A percentile compares a stretch with the other conserved stretches of the same genome.
Conservation (phyloP, 768 basidiomycete genomes). For the Termitomyces sp. region DNA sequence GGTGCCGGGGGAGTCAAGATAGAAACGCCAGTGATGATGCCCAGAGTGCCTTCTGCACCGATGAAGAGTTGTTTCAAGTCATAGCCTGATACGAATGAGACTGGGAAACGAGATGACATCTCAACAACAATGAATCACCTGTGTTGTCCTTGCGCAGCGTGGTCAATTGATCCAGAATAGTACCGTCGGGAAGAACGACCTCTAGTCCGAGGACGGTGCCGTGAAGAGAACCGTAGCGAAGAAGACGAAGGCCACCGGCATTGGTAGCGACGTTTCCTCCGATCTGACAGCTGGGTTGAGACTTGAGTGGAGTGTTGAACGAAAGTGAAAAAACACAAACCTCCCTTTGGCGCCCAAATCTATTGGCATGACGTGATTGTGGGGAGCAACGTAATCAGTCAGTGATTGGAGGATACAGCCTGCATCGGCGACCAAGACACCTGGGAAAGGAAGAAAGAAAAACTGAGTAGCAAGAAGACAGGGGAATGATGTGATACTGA, state of each 20-base stretch:
- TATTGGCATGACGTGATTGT: constrained; percentile 94
- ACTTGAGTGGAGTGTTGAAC: background rate
- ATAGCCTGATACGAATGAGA: constrained; percentile 56
- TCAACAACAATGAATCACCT: constrained; percentile 53
- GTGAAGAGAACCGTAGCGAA: constrained; percentile 93
- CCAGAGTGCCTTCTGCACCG: constrained; percentile 94
- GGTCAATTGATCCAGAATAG: constrained; percentile 85
- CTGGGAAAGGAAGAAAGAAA: constrained; percentile 32
- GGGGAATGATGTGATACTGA: constrained; percentile 27
- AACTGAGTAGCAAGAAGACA: constrained; percentile 1
- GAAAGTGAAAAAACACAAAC: constrained; percentile 29
- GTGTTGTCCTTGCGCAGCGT: constrained; percentile 96
- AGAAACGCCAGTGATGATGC: constrained; percentile 91
- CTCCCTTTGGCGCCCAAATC: constrained; percentile 96
- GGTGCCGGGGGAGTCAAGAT: constrained; percentile 86
- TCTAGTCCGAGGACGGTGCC: constrained; percentile 94
- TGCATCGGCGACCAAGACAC: constrained; percentile 89
- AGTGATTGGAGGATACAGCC: constrained; percentile 91
- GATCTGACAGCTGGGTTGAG: constrained; percentile 77
- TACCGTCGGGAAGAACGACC: constrained; percentile 92
- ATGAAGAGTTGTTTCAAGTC: constrained; percentile 99
- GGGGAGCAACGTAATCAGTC: constrained; percentile 79
- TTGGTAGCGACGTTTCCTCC: constrained; percentile 98
- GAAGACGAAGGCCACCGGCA: constrained; percentile 91
- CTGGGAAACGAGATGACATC: background rate